These are phyloP conservation scores for Pedinophyceae sp. DNA, from an alignment of 139 green algal species.

Conservation along the genomic window DNA sequence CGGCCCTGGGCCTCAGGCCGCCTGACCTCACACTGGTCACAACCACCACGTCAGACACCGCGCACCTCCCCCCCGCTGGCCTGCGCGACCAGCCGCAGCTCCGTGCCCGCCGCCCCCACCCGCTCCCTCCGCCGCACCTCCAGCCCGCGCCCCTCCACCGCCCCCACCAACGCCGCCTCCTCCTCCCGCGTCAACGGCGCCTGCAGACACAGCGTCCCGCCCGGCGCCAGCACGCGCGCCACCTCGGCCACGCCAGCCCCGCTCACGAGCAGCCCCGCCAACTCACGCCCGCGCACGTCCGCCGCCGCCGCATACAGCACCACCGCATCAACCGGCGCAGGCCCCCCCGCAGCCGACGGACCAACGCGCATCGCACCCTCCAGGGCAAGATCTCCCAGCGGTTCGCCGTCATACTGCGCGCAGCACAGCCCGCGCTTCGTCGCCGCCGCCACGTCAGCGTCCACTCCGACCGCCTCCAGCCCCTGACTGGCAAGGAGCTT, in stretches of 20 bases:
- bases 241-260: conserved; percentile 16
- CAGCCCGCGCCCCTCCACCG: background rate
- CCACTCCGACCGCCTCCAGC: conserved; percentile 19
- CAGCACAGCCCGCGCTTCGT: conserved; percentile 13
- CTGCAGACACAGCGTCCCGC: conserved; percentile 20
- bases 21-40: too few relatives aligned
- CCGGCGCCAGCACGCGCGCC: conserved; percentile 16
- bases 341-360: conserved; percentile 12
- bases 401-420: conserved; percentile 1
- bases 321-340: background rate
- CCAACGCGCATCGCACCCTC: background rate
- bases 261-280: too few relatives aligned
- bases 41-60: too few relatives aligned
- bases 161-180: conserved; percentile 1
- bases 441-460: conserved; percentile 11
- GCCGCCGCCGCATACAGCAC: conserved; percentile 8
- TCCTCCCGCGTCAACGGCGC: background rate
- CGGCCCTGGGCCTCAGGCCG: too few relatives aligned
- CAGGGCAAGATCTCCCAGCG: conserved; percentile 2
- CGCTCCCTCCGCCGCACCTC: background rate
- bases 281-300: too few relatives aligned
- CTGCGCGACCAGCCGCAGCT: too few relatives aligned
- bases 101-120: background rate
- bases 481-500: conserved; percentile 54
- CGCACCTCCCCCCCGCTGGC: too few relatives aligned